Conservation (phyloP, 352 stramenopile species). For the Hyaloperonospora arabidopsidis region DNA sequence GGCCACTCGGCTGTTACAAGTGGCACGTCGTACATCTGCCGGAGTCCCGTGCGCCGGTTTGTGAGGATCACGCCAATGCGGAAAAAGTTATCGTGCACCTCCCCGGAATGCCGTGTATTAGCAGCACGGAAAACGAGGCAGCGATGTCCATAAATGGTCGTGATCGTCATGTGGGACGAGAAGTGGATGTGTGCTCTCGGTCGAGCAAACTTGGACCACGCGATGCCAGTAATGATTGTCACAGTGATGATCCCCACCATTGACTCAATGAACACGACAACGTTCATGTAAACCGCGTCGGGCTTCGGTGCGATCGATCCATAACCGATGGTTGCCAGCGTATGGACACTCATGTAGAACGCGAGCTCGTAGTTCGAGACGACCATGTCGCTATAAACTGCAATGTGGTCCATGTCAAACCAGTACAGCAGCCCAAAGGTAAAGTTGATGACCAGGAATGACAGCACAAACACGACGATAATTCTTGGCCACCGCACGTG, state of each 20-base stretch:
- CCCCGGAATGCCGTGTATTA: slow-evolving; percentile 70
- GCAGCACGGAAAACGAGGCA: slow-evolving; percentile 75
- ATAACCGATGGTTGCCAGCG: slow-evolving; percentile 74
- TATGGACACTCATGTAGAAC: slow-evolving; percentile 81
- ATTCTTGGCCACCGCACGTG: slow-evolving; percentile 68
- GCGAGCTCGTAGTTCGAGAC: slow-evolving; percentile 54
- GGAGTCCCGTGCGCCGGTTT: slow-evolving; percentile 70
- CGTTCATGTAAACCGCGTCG: slow-evolving; percentile 59
- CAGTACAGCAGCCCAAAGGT: slow-evolving; percentile 60
- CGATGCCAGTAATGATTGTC: slow-evolving; percentile 82
- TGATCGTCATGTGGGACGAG: slow-evolving; percentile 57
- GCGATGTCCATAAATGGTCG: slow-evolving; percentile 62
- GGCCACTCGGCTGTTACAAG: slow-evolving; percentile 74
- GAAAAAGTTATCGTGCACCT: slow-evolving; percentile 80
- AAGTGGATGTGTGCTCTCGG: slow-evolving; percentile 79
- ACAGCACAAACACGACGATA: slow-evolving; percentile 60
- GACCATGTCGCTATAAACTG: slow-evolving; percentile 38
- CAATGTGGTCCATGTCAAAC: slow-evolving; percentile 31
- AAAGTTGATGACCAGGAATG: slow-evolving; percentile 58
- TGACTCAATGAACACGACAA: slow-evolving; percentile 71
- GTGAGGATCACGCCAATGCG: slow-evolving; percentile 77
- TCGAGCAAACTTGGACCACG: slow-evolving; percentile 80
- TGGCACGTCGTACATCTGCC: slow-evolving; percentile 78
- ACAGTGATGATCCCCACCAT: slow-evolving; percentile 65
- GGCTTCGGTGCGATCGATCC: slow-evolving; percentile 53